Evolutionary conservation across 2,329 filamentous ascomycete species (phyloP).

Genomic region (Aspergillus melleus): DNA sequence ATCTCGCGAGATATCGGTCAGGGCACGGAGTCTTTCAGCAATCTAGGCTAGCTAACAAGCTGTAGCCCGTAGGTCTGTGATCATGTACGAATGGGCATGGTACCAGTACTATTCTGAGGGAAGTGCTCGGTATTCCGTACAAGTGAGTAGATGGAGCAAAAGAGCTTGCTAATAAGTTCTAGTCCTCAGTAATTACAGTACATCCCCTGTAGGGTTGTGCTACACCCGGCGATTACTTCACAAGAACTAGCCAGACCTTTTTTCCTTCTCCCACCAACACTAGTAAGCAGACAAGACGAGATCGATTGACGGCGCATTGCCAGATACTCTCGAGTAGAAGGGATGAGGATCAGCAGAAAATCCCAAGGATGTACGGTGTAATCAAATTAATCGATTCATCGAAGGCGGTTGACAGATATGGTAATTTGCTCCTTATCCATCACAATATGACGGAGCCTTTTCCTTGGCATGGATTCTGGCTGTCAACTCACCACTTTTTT

Average conservation of each 20-base stretch:
- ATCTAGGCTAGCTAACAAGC: background rate
- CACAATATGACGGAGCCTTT: conserved; percentile 1
- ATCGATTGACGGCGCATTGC: conserved; percentile 6
- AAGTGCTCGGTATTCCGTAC: background rate
- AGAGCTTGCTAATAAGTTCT: background rate
- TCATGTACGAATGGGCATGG: background rate
- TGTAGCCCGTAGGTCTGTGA: background rate
- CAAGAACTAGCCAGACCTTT: background rate
- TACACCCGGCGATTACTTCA: background rate
- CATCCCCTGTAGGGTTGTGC: background rate
- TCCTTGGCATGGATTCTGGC: conserved; percentile 1
- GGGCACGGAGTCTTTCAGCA: background rate
- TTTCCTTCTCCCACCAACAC: background rate
- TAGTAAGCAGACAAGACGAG: background rate
- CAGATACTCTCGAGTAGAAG: background rate
- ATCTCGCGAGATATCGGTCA: conserved; percentile 1
- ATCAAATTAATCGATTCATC: background rate
- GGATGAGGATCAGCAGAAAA: conserved; percentile 1
- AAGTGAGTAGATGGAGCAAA: background rate
- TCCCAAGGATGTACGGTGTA: background rate
- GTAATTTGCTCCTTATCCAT: conserved; percentile 12
- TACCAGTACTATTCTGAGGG: background rate
- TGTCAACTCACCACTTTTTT: background rate
- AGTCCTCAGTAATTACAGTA: background rate
- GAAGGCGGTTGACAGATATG: background rate